A percentile compares a stretch with the other conserved stretches of the same genome.
These are phyloP conservation scores for Diphasiastrum complanatum DNA, from an alignment of 83 land plant species.

Conservation along the genomic window DNA sequence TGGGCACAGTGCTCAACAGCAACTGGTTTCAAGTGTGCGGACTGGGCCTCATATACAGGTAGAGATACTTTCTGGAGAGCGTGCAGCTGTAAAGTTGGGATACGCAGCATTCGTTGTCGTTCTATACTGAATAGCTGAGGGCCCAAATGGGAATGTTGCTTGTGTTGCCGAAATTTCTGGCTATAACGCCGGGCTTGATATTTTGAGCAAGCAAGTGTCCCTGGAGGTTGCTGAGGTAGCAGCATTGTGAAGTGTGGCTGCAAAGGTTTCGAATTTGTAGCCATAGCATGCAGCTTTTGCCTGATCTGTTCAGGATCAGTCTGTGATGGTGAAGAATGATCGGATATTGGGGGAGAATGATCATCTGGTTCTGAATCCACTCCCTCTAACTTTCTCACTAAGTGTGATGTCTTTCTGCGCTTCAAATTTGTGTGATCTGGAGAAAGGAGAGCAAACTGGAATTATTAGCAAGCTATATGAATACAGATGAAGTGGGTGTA, in stretches of 20 bases:
- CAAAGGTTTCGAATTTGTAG: background rate
- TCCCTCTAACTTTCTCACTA: constrained; percentile 20
- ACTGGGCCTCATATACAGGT: background rate
- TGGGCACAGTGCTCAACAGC: background rate
- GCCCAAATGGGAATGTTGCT: background rate
- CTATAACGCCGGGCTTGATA: background rate
- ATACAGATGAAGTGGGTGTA: too few species aligned
- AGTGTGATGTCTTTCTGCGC: constrained; percentile 34
- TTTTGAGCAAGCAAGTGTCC: background rate
- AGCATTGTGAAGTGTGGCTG: background rate
- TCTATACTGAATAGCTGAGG: background rate
- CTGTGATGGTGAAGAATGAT: constrained; percentile 58
- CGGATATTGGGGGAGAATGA: constrained; percentile 48
- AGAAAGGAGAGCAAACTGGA: background rate
- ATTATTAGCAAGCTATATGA: too few species aligned
- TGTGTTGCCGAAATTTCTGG: background rate
- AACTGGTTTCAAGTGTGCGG: background rate
- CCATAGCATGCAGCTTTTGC: constrained; percentile 11
- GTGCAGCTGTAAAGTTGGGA: constrained; percentile 6
- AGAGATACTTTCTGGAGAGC: constrained; percentile 5
- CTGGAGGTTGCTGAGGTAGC: background rate
- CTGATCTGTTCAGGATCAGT: constrained; percentile 57
- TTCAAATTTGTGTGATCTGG: constrained; percentile 42
- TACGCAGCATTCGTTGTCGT: background rate
- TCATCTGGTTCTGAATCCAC: constrained; percentile 51